phyloP scores from a whole-genome alignment of 202 grass and related monocot species.

The Setaria viridis region DNA sequence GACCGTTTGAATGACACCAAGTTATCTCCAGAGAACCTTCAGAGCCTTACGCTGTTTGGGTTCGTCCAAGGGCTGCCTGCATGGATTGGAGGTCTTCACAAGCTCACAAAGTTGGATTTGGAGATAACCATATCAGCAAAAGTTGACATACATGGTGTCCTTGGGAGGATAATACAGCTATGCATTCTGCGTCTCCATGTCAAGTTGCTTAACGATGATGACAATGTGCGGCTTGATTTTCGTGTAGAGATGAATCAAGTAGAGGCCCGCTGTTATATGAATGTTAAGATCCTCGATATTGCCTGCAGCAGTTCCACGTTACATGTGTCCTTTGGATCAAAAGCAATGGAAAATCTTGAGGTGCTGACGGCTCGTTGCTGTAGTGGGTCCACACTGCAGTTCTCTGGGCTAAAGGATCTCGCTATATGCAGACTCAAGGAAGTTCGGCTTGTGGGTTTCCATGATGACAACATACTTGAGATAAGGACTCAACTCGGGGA shows the following conservation, averaged over 20 bases:
- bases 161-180: neutral
- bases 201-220: neutral
- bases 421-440: neutral
- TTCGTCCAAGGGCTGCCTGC: neutral
- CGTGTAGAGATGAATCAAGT: no score
- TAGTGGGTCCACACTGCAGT: neutral
- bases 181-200: neutral
- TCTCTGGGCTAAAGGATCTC: neutral
- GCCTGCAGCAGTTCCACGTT: neutral
- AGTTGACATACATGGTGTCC: neutral
- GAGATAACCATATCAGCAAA: neutral
- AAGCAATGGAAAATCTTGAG: slow-evolving; percentile 5
- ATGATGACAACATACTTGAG: neutral
- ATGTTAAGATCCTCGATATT: neutral
- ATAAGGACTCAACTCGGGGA: neutral
- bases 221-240: neutral
- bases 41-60: slow-evolving; percentile 26
- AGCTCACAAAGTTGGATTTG: slow-evolving; percentile 1
- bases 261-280: neutral
- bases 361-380: neutral
- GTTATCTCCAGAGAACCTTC: neutral
- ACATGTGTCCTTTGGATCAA: neutral
- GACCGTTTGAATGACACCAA: neutral
- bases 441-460: neutral
- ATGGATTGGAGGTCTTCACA: neutral